Evolutionary conservation across 139 green algal species (phyloP), one percentile per base, ranked within the genome.

Genomic region (Micromonas pusilla): DNA sequence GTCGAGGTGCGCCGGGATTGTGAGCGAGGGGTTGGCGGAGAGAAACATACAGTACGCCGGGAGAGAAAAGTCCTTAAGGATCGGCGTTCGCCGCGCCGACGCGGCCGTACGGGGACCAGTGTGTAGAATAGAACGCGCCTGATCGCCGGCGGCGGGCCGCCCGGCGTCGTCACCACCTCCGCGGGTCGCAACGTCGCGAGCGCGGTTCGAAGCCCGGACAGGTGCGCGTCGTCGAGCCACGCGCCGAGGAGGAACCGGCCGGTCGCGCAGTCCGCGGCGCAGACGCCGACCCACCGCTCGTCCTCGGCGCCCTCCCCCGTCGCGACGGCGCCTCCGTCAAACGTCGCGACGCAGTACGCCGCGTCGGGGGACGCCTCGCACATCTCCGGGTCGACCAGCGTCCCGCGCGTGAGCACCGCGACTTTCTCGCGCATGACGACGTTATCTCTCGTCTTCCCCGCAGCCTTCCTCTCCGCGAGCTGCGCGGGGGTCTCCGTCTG

Each of bases 401-500:
- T 98, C 63, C 90, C 95, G 5, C 82, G 78, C 0, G 90, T 95
- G 32, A 97, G 78, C 52, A 96, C 86, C 2, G 93, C 91, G 53
- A 97, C 92, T 78, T 92, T 88, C 82, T 96, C 88, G 0, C 93
- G 85, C 34, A 83, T 82, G 36, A 97, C 93, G 76, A 97, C 74
- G 20, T 45, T 80, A 30, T 72, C 86, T 91, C 92, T 72, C 9
- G 79, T 65, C 16, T 37, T 32, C 73, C 87, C 85, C 78, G 91
- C 74, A 66, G 87, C 87, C 78, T 98, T 98, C 53, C 94, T 85
- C 39, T 82, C 72, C 66, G 77, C 83, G 13, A 99, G 86, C 88
- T 90, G 81, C 33, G 93, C 94, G 3, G 95, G 95, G 0, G 95
- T 99, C 86, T 99, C 95, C 4, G 86, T 82, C 85, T 98, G 94